phyloP scores from a whole-genome alignment of 768 basidiomycete species.

The Lactifluus piperatus region DNA sequence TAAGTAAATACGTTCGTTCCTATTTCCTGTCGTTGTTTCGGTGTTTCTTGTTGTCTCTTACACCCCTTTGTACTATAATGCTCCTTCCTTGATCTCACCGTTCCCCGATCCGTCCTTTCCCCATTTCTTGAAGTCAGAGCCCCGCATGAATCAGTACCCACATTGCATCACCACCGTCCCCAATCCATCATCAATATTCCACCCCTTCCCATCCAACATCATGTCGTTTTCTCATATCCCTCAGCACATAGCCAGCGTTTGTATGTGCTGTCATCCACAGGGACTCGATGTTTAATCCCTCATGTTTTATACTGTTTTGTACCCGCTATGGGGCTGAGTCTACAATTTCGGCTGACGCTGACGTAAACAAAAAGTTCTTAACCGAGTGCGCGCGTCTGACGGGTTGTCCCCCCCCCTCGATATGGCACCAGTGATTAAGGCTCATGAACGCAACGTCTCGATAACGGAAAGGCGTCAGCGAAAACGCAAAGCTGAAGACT shows the following conservation, averaged over 20 bases:
- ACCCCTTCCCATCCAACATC: neutral
- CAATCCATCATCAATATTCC: neutral
- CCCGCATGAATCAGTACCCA: conserved; percentile 2
- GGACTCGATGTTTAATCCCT: neutral
- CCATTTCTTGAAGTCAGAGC: conserved; percentile 1
- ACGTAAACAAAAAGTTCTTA: conserved; percentile 22
- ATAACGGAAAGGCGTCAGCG: conserved; percentile 31
- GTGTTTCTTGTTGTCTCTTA: neutral
- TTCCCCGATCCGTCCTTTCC: neutral
- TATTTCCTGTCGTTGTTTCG: neutral
- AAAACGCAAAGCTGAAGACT: conserved; percentile 58
- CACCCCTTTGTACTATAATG: conserved; percentile 6
- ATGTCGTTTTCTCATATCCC: neutral
- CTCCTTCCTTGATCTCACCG: neutral
- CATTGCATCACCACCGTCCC: neutral
- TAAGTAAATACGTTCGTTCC: neutral
- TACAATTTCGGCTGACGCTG: too few species aligned
- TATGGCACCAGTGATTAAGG: conserved; percentile 57
- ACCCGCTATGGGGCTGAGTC: too few species aligned
- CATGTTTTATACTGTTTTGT: neutral
- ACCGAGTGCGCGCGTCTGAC: too few species aligned
- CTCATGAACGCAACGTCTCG: conserved; percentile 48
- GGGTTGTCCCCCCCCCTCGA: too few species aligned
- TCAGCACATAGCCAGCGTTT: neutral
- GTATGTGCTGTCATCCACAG: neutral